Conservation (phyloP, 2,329 filamentous ascomycete genomes). For the Esteya vermicola region DNA sequence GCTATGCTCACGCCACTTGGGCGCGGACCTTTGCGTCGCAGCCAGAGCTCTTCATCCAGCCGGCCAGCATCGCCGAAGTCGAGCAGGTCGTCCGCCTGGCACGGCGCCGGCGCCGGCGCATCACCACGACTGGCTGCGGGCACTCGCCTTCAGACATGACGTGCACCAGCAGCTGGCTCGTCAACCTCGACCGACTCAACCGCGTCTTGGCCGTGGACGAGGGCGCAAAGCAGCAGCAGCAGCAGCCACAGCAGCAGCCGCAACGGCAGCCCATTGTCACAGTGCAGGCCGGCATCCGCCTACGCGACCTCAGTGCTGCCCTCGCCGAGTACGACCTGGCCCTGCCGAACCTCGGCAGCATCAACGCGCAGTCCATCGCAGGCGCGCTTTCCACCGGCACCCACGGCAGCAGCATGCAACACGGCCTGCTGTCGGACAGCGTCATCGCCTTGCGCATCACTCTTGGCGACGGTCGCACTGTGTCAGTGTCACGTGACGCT, state of each 20-base stretch:
- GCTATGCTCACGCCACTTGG: slow-evolving; percentile 82
- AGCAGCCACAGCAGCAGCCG: too few species aligned
- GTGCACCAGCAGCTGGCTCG: slow-evolving; percentile 84
- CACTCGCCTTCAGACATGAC: slow-evolving; percentile 90
- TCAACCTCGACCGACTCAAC: slow-evolving; percentile 80
- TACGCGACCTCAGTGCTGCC: slow-evolving; percentile 58
- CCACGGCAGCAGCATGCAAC: slow-evolving; percentile 72
- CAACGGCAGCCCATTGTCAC: slow-evolving; percentile 35
- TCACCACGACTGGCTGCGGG: slow-evolving; percentile 78
- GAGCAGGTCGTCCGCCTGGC: slow-evolving; percentile 73
- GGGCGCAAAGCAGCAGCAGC: too few species aligned
- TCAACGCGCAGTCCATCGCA: slow-evolving; percentile 85
- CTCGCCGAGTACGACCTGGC: slow-evolving; percentile 66
- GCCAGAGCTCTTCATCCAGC: slow-evolving; percentile 84
- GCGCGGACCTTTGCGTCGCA: slow-evolving; percentile 80
- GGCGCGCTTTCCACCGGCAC: slow-evolving; percentile 89
- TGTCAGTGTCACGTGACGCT: slow-evolving; percentile 47
- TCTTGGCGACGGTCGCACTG: slow-evolving; percentile 62
- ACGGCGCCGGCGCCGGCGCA: slow-evolving; percentile 61
- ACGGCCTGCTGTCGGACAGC: slow-evolving; percentile 73
- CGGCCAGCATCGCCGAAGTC: slow-evolving; percentile 64
- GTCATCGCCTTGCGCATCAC: slow-evolving; percentile 65
- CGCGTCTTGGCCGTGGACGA: slow-evolving; percentile 56
- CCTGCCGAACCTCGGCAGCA: slow-evolving; percentile 86
- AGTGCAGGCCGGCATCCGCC: slow-evolving; percentile 78